Percentiles rank a stretch among this genome's conserved stretches.
phyloP scores from a whole-genome alignment of 257 asterid species.

The Leptodermis oblonga region DNA sequence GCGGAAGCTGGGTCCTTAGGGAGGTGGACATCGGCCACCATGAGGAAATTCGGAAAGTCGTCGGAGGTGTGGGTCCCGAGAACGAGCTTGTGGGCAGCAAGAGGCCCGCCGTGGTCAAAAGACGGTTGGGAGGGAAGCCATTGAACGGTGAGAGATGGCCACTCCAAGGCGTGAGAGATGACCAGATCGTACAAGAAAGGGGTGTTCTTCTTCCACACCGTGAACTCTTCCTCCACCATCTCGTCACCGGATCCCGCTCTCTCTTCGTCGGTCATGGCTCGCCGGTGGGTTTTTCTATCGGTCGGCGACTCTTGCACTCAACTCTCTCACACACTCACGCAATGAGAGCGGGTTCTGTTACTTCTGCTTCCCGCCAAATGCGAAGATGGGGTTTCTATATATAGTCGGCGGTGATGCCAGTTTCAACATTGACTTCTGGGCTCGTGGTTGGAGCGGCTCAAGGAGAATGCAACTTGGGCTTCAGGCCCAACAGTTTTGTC shows the following conservation, averaged over 20 bases:
- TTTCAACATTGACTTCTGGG: not conserved
- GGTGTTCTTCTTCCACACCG: constrained; percentile 95
- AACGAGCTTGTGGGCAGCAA: constrained; percentile 50
- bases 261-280: constrained; percentile 27
- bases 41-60: constrained; percentile 61
- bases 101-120: constrained; percentile 35
- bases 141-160: constrained; percentile 98
- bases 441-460: not conserved
- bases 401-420: not conserved
- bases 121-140: constrained; percentile 64
- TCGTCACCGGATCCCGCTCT: constrained; percentile 30
- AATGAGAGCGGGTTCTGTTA: not conserved
- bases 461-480: not conserved
- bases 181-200: constrained; percentile 80
- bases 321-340: not conserved
- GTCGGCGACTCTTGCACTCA: not conserved
- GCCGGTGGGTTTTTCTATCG: not conserved
- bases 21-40: constrained; percentile 77
- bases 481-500: not conserved
- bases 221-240: constrained; percentile 75
- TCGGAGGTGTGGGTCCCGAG: constrained; percentile 94
- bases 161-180: constrained; percentile 79
- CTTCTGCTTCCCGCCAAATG: constrained; percentile 22
- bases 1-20: constrained; percentile 56
- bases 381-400: not conserved